phyloP scores from a whole-genome alignment of 768 basidiomycete species.

The Mrakia hoshinonis region DNA sequence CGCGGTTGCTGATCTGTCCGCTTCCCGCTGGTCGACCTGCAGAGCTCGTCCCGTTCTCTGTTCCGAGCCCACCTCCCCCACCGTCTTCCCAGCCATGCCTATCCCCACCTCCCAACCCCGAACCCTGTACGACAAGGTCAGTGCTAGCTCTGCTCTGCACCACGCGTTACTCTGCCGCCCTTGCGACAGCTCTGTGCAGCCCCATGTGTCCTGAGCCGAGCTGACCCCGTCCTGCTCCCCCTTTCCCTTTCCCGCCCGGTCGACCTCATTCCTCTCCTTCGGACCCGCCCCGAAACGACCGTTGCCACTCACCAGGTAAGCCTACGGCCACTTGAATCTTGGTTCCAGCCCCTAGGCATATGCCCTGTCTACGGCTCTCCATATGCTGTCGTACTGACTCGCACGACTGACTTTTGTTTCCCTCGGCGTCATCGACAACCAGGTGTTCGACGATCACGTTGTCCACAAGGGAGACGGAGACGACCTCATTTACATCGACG shows the following conservation, averaged over 20 bases:
- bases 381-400: not conserved
- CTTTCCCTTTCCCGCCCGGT: not conserved
- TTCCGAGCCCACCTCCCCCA: not conserved
- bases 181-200: not conserved
- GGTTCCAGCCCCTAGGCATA: not conserved
- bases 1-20: not conserved
- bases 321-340: not conserved
- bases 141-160: constrained; percentile 44
- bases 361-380: too few species aligned
- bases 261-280: not conserved
- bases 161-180: not conserved
- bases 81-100: constrained; percentile 47
- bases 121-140: constrained; percentile 91
- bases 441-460: constrained; percentile 67
- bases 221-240: not conserved
- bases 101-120: constrained; percentile 56
- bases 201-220: not conserved
- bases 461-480: constrained; percentile 51
- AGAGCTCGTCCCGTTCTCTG: not conserved
- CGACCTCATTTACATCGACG: constrained; percentile 44
- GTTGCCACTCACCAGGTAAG: not conserved
- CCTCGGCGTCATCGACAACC: not conserved
- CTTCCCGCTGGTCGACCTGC: not conserved
- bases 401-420: not conserved
- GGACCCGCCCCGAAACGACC: not conserved